These are phyloP conservation scores for Diaporthe ampelina DNA, from an alignment of 2,329 filamentous ascomycete species.

Conservation along the genomic window DNA sequence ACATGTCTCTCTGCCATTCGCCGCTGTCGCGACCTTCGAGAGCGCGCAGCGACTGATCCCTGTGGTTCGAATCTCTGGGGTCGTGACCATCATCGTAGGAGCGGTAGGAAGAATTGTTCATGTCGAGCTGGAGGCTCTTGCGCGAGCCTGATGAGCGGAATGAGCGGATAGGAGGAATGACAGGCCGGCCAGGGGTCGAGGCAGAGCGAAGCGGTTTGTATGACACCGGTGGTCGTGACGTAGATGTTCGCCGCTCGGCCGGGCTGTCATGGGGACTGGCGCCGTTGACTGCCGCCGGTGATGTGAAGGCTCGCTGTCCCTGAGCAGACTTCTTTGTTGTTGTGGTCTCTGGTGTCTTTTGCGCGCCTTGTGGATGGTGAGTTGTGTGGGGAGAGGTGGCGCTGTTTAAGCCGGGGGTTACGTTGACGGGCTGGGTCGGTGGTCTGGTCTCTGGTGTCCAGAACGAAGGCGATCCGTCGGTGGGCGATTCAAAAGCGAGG, in stretches of 20 bases:
- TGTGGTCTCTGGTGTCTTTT: conserved; percentile 47
- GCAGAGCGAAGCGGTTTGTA: conserved; percentile 59
- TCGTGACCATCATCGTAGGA: conserved; percentile 61
- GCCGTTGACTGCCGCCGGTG: conserved; percentile 54
- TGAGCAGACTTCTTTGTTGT: conserved; percentile 54
- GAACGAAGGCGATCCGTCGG: conserved; percentile 37
- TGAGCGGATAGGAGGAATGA: conserved; percentile 67
- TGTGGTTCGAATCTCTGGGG: conserved; percentile 57
- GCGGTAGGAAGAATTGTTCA: conserved; percentile 60
- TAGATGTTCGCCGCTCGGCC: conserved; percentile 50
- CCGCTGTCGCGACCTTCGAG: conserved; percentile 62
- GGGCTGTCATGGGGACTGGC: conserved; percentile 36
- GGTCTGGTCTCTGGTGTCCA: conserved; percentile 38
- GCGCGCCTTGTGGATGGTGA: conserved; percentile 46
- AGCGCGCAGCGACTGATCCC: conserved; percentile 65
- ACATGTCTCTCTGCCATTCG: conserved; percentile 53
- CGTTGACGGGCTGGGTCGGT: conserved; percentile 46
- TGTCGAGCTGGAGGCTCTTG: conserved; percentile 67
- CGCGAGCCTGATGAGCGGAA: conserved; percentile 71
- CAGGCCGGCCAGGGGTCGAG: conserved; percentile 47
- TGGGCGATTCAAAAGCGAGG: conserved; percentile 43
- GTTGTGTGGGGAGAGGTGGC: conserved; percentile 43
- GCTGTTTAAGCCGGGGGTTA: conserved; percentile 37
- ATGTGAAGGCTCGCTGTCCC: conserved; percentile 62
- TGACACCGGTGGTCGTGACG: conserved; percentile 64